Percentiles rank a stretch among this genome's conserved stretches.
These are phyloP conservation scores for Penicillium sp. DNA, from an alignment of 2,329 filamentous ascomycete genomes.

Conservation along the genomic window DNA sequence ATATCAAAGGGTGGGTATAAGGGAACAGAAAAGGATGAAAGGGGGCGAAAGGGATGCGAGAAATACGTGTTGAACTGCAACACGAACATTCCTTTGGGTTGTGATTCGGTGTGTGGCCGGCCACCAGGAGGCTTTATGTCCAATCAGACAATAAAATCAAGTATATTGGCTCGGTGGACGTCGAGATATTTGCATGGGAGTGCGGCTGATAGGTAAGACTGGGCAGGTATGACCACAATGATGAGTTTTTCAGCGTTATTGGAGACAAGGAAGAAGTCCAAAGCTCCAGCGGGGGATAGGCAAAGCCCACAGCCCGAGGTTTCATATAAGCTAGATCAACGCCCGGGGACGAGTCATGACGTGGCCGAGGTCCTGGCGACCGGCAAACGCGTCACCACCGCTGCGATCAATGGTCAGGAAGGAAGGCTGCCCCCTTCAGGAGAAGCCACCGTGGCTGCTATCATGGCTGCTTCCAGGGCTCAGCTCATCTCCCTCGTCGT, in stretches of 20 bases:
- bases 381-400: not conserved
- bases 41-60: not conserved
- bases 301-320: not conserved
- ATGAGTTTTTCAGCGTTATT: not conserved
- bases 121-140: not conserved
- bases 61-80: not conserved
- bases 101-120: not conserved
- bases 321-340: not conserved
- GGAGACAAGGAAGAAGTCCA: not conserved
- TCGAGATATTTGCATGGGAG: not conserved
- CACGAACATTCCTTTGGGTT: not conserved
- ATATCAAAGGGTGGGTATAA: not conserved
- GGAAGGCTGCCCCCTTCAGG: not conserved
- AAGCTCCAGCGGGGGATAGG: not conserved
- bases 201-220: not conserved
- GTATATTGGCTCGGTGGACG: not conserved
- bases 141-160: not conserved
- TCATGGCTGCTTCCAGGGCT: constrained; percentile 19
- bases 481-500: constrained; percentile 37
- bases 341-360: not conserved
- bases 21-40: not conserved
- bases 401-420: not conserved
- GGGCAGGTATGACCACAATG: not conserved
- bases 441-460: constrained; percentile 11
- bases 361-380: not conserved